Conservation (phyloP, 2,329 filamentous ascomycete species). For the Xylaria sp. region DNA sequence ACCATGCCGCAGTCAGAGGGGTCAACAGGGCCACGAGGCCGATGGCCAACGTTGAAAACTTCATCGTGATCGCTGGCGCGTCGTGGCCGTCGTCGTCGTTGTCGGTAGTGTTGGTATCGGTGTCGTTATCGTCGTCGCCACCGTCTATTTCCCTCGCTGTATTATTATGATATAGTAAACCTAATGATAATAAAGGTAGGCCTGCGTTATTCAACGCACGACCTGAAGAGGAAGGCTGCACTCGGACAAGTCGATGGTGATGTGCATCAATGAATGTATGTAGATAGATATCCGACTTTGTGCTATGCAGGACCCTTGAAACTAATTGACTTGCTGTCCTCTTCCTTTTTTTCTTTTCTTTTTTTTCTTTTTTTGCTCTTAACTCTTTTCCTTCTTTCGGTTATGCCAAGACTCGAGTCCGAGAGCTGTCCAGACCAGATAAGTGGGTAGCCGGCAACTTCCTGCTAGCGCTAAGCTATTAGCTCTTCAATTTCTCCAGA, state of each 20-base stretch:
- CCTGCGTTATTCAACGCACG: constrained; percentile 24
- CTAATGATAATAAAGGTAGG: not conserved
- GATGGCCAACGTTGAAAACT: constrained; percentile 72
- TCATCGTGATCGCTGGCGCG: constrained; percentile 69
- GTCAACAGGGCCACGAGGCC: constrained; percentile 76
- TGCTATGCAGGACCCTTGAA: not conserved
- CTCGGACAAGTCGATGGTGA: constrained; percentile 21
- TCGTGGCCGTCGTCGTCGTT: constrained; percentile 2
- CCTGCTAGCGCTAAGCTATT: too few relatives aligned
- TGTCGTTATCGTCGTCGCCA: not conserved
- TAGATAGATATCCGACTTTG: not conserved
- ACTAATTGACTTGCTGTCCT: constrained; percentile 20
- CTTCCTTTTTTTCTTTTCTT: constrained; percentile 10
- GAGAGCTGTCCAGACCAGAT: constrained; percentile 26
- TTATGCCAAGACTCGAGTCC: constrained; percentile 4
- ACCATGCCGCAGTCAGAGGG: constrained; percentile 79
- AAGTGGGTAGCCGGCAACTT: too few relatives aligned
- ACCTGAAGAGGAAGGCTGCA: constrained; percentile 1
- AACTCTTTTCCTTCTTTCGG: not conserved
- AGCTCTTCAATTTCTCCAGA: too few relatives aligned
- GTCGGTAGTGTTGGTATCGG: not conserved
- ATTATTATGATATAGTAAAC: too few relatives aligned
- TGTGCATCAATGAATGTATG: constrained; percentile 8
- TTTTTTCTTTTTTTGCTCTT: not conserved
- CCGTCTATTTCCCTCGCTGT: not conserved